Evolutionary conservation across 2,329 filamentous ascomycete species (phyloP).

Genomic region (Arthrobotrys megalospora): DNA sequence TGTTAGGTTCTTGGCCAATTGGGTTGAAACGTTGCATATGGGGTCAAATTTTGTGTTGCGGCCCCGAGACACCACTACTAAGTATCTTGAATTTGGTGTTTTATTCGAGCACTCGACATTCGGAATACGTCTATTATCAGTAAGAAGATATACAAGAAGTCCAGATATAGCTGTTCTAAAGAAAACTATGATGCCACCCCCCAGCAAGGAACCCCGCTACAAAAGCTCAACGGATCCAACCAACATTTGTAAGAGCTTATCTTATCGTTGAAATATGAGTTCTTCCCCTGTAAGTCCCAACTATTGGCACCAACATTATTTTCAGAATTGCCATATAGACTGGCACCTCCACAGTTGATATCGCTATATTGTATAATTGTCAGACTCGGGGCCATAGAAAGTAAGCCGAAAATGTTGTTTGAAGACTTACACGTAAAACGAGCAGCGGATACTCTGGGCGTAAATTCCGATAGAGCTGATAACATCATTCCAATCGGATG

Average conservation of each 20-base stretch:
- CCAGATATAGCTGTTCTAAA: no score
- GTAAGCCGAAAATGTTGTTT: not conserved
- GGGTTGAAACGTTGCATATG: no score
- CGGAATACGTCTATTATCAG: no score
- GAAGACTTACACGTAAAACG: constrained; percentile 32
- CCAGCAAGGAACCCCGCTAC: constrained; percentile 17
- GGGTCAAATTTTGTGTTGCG: no score
- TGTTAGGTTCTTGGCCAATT: no score
- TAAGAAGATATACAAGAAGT: no score
- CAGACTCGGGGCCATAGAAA: not conserved
- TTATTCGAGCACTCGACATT: no score
- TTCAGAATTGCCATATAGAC: constrained; percentile 28
- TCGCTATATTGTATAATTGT: constrained; percentile 8
- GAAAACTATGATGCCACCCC: no score
- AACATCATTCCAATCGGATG: constrained; percentile 34
- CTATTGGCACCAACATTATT: constrained; percentile 24
- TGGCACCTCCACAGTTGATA: constrained; percentile 29
- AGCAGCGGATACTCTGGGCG: constrained; percentile 8
- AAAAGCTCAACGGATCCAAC: constrained; percentile 27
- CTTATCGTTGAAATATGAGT: constrained; percentile 30
- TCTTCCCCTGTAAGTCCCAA: constrained; percentile 23
- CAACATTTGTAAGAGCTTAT: constrained; percentile 45
- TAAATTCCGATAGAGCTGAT: constrained; percentile 28
- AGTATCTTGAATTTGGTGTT: no score
- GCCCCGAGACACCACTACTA: no score